phyloP scores from a whole-genome alignment of 352 stramenopile genomes.

The Phytophthora podocarpi region DNA sequence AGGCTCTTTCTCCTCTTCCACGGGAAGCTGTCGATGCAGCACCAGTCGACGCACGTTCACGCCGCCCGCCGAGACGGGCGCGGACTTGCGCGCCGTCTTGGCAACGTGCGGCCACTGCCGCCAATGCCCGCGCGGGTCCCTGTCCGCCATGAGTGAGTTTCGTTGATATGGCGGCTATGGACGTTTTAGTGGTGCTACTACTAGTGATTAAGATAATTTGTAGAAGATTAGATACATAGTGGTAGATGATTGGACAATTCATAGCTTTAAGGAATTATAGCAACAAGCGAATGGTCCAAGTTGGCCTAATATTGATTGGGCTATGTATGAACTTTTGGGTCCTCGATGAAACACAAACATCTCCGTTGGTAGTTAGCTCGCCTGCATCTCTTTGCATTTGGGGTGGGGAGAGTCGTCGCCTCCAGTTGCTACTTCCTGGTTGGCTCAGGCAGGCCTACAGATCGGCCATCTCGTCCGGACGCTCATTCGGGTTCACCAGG shows the following conservation, averaged over 20 bases:
- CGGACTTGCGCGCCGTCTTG: slow-evolving; percentile 38
- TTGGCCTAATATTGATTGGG: too few species aligned
- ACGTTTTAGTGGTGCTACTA: too few species aligned
- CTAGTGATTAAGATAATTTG: slow-evolving; percentile 15
- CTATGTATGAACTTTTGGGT: too few species aligned
- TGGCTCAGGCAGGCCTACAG: slow-evolving; percentile 45
- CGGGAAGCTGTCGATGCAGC: neutral
- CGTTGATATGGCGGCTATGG: neutral
- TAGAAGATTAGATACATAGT: neutral
- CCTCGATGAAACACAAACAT: too few species aligned
- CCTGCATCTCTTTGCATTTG: slow-evolving; percentile 38
- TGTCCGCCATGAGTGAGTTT: slow-evolving; percentile 17
- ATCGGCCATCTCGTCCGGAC: slow-evolving; percentile 90
- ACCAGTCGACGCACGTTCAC: slow-evolving; percentile 27
- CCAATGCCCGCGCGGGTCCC: neutral
- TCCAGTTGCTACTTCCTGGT: neutral
- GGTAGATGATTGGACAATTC: neutral
- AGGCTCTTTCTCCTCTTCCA: neutral
- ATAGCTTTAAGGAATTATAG: too few species aligned
- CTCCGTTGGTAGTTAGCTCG: too few species aligned
- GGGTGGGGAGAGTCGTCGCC: neutral
- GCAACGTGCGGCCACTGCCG: neutral
- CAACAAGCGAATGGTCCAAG: too few species aligned
- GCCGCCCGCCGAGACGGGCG: slow-evolving; percentile 15
- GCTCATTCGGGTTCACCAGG: slow-evolving; percentile 91